These are phyloP conservation scores for Talaromyces rugulosus DNA, from an alignment of 2,329 filamentous ascomycete species.

Conservation along the genomic window DNA sequence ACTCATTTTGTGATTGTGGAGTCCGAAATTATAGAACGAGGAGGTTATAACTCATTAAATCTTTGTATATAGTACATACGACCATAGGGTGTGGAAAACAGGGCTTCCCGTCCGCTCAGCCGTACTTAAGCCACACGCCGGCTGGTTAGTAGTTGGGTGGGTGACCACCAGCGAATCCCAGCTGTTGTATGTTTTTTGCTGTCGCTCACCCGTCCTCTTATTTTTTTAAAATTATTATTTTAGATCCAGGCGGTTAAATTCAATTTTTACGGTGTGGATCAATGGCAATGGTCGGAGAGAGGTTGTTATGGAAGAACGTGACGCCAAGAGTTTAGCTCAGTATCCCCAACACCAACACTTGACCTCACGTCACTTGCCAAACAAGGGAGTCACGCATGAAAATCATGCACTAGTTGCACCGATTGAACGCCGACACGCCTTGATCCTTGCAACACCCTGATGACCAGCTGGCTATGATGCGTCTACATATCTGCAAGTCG, in stretches of 20 bases:
- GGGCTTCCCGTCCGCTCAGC: slow-evolving; percentile 47
- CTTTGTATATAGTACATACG: slow-evolving; percentile 28
- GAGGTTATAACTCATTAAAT: neutral
- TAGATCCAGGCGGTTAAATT: neutral
- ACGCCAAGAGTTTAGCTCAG: neutral
- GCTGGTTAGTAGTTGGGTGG: slow-evolving; percentile 46
- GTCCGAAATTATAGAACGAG: too few relatives aligned
- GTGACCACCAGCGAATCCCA: slow-evolving; percentile 46
- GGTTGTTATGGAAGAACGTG: neutral
- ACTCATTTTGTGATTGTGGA: too few relatives aligned
- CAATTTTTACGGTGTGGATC: neutral
- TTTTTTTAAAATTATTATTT: neutral
- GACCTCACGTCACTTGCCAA: neutral
- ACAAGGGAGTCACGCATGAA: too few relatives aligned
- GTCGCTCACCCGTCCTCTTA: slow-evolving; percentile 17
- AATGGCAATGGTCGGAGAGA: too few relatives aligned
- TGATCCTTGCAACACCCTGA: neutral
- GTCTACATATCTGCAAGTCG: neutral
- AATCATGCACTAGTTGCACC: neutral
- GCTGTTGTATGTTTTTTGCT: slow-evolving; percentile 42
- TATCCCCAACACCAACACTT: too few relatives aligned
- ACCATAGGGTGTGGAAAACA: slow-evolving; percentile 46
- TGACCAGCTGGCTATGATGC: neutral
- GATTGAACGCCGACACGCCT: too few relatives aligned
- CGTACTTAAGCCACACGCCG: slow-evolving; percentile 46